Evolutionary conservation across 176 grass and related monocot genomes (phyloP).

Genomic region (Avena insularis): DNA sequence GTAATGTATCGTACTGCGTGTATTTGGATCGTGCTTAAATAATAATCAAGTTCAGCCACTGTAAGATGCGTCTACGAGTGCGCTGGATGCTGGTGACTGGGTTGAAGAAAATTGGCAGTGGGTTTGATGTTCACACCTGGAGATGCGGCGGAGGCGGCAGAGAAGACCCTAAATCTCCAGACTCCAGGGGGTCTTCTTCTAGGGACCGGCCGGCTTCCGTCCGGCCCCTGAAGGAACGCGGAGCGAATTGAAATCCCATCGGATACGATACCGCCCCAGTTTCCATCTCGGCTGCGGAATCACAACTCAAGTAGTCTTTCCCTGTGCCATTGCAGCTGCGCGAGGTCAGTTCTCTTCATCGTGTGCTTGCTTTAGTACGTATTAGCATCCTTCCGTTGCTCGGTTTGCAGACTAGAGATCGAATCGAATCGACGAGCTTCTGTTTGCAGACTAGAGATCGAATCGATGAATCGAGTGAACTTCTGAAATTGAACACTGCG

Average conservation of each 20-base stretch:
- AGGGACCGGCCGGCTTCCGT: too few relatives aligned
- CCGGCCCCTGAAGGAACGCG: too few relatives aligned
- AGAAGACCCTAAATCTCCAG: too few relatives aligned
- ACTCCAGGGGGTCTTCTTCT: too few relatives aligned
- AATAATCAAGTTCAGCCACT: background rate
- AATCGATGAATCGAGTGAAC: background rate
- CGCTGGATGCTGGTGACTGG: background rate
- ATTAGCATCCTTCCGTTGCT: too few relatives aligned
- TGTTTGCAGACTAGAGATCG: too few relatives aligned
- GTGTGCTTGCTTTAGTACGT: too few relatives aligned
- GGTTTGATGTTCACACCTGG: background rate
- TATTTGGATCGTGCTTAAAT: slow-evolving; percentile 11
- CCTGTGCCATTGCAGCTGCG: background rate
- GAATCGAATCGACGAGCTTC: too few relatives aligned
- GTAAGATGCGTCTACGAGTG: background rate
- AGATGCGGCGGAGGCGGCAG: background rate
- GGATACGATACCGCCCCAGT: background rate
- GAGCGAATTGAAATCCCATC: background rate
- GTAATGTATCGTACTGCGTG: background rate
- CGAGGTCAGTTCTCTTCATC: background rate
- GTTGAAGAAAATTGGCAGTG: background rate
- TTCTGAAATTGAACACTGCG: background rate
- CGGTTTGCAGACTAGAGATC: too few relatives aligned
- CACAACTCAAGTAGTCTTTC: background rate
- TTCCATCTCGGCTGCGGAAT: background rate